Percentiles rank a stretch among this genome's conserved stretches.
Conservation (phyloP, 169 alveolate genomes). For the Eimeria zaria region DNA sequence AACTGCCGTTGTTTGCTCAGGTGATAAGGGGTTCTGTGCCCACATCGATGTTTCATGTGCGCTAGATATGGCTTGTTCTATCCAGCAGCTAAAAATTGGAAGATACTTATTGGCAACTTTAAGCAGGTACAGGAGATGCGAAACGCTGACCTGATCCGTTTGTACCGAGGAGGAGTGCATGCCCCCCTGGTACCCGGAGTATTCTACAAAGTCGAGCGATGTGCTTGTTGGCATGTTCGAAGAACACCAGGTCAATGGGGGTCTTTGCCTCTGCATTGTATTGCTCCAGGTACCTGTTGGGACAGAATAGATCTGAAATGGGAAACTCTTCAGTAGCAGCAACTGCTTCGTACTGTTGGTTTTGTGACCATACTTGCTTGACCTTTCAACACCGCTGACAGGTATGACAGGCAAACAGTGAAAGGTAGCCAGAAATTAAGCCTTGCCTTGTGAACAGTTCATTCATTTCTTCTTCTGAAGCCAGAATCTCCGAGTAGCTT, state of each 20-base stretch:
- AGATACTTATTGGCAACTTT: not conserved
- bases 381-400: not conserved
- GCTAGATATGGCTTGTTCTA: not conserved
- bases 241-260: conserved; percentile 95
- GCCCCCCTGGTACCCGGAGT: conserved; percentile 95
- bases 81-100: not conserved
- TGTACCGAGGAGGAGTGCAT: conserved; percentile 97
- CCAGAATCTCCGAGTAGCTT: conserved; percentile 91
- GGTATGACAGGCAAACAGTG: not conserved
- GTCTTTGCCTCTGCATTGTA: conserved; percentile 92
- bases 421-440: conserved; percentile 8
- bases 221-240: conserved; percentile 94
- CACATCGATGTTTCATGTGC: not conserved
- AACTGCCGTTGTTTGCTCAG: not conserved
- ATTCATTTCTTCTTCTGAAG: conserved; percentile 95
- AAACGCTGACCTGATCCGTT: conserved; percentile 96
- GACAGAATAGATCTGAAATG: conserved; percentile 41
- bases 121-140: not conserved
- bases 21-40: not conserved
- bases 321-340: not conserved
- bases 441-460: conserved; percentile 94
- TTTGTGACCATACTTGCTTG: not conserved
- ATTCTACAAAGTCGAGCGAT: conserved; percentile 94
- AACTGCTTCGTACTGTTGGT: not conserved
- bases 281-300: conserved; percentile 85